A percentile compares a stretch with the other conserved stretches of the same genome.
phyloP scores from a whole-genome alignment of 352 stramenopile genomes.

The Phytophthora foliorum region DNA sequence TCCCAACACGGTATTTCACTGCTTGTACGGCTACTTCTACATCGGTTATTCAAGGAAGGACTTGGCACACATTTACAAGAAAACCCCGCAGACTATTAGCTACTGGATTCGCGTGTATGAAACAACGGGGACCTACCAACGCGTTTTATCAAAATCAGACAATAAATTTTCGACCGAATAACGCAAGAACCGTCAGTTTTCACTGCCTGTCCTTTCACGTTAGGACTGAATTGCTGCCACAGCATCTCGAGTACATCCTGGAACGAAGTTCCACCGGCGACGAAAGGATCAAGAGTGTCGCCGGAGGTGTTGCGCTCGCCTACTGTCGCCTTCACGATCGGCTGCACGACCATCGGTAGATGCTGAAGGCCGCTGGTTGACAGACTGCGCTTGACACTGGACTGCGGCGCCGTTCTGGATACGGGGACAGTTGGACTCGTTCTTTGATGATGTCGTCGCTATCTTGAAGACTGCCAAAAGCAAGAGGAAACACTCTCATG shows the following conservation, averaged over 20 bases:
- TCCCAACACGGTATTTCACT: constrained; percentile 7
- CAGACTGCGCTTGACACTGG: constrained; percentile 3
- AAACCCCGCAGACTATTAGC: background rate
- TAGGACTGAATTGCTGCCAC: background rate
- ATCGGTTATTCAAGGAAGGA: constrained; percentile 6
- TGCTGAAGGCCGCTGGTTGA: background rate
- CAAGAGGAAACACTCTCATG: constrained; percentile 6
- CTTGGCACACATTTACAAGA: constrained; percentile 8
- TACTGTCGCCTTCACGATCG: constrained; percentile 9
- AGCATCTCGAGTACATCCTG: background rate
- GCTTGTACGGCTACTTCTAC: constrained; percentile 1
- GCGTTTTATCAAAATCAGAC: background rate
- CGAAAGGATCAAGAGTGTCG: constrained; percentile 4
- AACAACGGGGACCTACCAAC: constrained; percentile 6
- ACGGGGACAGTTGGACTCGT: background rate
- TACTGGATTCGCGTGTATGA: constrained; percentile 19
- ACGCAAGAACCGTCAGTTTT: background rate
- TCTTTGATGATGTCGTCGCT: background rate
- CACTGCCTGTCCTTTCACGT: background rate
- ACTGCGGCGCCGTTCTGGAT: too few species aligned
- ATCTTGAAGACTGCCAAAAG: constrained; percentile 2
- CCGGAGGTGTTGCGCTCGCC: constrained; percentile 8
- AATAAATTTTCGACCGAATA: constrained; percentile 6
- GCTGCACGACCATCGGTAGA: constrained; percentile 9
- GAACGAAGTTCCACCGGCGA: constrained; percentile 10